Evolutionary conservation across 2,329 filamentous ascomycete species (phyloP).

Genomic region (Scytalidium sp.): DNA sequence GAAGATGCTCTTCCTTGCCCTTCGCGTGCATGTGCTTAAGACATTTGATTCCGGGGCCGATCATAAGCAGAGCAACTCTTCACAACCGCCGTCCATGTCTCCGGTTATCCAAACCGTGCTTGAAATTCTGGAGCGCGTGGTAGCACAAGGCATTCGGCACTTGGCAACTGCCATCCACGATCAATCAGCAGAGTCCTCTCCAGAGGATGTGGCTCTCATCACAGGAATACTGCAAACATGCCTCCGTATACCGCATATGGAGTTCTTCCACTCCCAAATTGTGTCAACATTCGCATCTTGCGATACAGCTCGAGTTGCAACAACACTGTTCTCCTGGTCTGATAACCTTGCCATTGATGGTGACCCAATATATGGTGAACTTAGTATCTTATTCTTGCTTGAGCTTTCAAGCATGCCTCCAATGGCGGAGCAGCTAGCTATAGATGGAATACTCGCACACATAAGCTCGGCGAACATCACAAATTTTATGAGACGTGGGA

Average conservation of each 20-base stretch:
- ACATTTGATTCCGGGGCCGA: slow-evolving; percentile 18
- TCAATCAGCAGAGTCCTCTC: slow-evolving; percentile 58
- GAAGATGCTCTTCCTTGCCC: slow-evolving; percentile 78
- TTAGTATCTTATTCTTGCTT: slow-evolving; percentile 85
- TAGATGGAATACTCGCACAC: slow-evolving; percentile 78
- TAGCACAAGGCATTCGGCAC: slow-evolving; percentile 78
- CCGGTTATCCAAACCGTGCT: slow-evolving; percentile 40
- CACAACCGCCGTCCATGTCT: slow-evolving; percentile 16
- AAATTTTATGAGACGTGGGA: slow-evolving; percentile 67
- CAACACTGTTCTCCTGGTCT: slow-evolving; percentile 90
- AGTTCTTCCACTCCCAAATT: slow-evolving; percentile 68
- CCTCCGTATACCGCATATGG: slow-evolving; percentile 73
- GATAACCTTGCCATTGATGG: slow-evolving; percentile 74
- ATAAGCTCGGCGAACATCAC: slow-evolving; percentile 77
- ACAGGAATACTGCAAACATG: slow-evolving; percentile 86
- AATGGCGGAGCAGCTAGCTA: slow-evolving; percentile 85
- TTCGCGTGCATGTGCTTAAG: slow-evolving; percentile 58
- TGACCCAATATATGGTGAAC: slow-evolving; percentile 89
- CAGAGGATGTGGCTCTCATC: slow-evolving; percentile 81
- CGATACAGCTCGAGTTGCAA: slow-evolving; percentile 75
- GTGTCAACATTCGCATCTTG: slow-evolving; percentile 68
- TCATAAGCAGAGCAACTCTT: slow-evolving; percentile 21
- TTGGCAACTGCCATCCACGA: slow-evolving; percentile 82
- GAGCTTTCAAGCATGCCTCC: slow-evolving; percentile 78
- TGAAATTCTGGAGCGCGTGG: slow-evolving; percentile 75